Evolutionary conservation across 2,329 filamentous ascomycete genomes (phyloP).

Genomic region (Ceratocystis eucalypticola): DNA sequence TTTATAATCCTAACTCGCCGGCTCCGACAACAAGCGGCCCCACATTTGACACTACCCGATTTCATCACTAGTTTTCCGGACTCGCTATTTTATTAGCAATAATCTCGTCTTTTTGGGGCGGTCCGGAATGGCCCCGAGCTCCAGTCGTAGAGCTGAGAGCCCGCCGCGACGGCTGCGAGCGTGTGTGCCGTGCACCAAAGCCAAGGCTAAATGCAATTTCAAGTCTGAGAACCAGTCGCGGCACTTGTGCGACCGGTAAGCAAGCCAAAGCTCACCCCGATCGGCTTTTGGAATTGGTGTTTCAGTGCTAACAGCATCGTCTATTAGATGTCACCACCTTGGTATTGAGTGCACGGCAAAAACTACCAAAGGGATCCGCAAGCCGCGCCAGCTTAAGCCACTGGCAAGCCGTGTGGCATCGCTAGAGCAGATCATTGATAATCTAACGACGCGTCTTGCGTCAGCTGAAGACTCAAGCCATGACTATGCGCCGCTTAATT

Average conservation of each 20-base stretch:
- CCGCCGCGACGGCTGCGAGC: constrained; percentile 21
- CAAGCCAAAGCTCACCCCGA: background rate
- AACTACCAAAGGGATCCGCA: constrained; percentile 25
- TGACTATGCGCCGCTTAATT: background rate
- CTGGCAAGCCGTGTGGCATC: constrained; percentile 23
- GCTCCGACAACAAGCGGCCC: too few species aligned
- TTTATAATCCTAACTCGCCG: too few species aligned
- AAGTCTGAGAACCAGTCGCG: constrained; percentile 17
- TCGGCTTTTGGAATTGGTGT: background rate
- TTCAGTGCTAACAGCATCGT: background rate
- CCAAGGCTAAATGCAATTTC: constrained; percentile 20
- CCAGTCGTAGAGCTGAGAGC: constrained; percentile 13
- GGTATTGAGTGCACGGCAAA: constrained; percentile 25
- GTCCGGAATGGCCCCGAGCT: constrained; percentile 2
- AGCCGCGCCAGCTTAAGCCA: constrained; percentile 25
- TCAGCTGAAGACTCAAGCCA: constrained; percentile 10
- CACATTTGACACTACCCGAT: background rate
- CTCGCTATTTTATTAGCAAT: background rate
- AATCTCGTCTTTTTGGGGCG: too few species aligned
- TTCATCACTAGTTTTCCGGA: background rate
- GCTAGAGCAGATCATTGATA: constrained; percentile 23
- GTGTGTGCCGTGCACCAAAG: constrained; percentile 20
- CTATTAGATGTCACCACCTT: constrained; percentile 23
- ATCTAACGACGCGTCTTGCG: constrained; percentile 18
- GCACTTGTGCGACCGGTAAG: constrained; percentile 20